Evolutionary conservation across 1,139 yeast species (phyloP).

Genomic region (Taphrina deformans): DNA sequence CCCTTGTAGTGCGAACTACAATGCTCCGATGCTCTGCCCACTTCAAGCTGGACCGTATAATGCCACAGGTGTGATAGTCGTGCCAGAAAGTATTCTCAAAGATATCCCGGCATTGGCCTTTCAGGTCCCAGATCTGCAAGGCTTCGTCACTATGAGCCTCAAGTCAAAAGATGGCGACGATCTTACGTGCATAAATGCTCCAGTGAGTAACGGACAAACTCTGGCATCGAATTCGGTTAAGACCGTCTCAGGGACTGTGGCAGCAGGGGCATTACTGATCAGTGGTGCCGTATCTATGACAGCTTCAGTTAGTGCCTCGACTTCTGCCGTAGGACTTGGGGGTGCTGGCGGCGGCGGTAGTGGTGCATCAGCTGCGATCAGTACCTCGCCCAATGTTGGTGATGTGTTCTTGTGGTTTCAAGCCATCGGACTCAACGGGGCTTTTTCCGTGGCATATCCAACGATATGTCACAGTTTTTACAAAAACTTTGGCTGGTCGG

Average conservation of each 20-base stretch:
- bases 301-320: slow-evolving; percentile 35
- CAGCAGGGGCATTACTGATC: slow-evolving; percentile 43
- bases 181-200: slow-evolving; percentile 44
- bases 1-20: slow-evolving; percentile 41
- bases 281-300: slow-evolving; percentile 38
- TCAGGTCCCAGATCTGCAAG: slow-evolving; percentile 45
- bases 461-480: slow-evolving; percentile 44
- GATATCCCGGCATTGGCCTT: slow-evolving; percentile 43
- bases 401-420: slow-evolving; percentile 40
- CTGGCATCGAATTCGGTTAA: slow-evolving; percentile 41
- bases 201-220: slow-evolving; percentile 44
- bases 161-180: slow-evolving; percentile 40
- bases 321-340: slow-evolving; percentile 31
- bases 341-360: slow-evolving; percentile 37
- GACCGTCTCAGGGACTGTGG: slow-evolving; percentile 43
- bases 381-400: slow-evolving; percentile 34
- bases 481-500: slow-evolving; percentile 46
- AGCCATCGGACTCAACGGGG: slow-evolving; percentile 45
- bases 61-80: slow-evolving; percentile 42
- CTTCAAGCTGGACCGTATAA: slow-evolving; percentile 41
- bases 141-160: slow-evolving; percentile 41
- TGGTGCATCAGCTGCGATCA: slow-evolving; percentile 32
- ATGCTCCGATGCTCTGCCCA: slow-evolving; percentile 44
- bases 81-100: slow-evolving; percentile 42
- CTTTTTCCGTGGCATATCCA: slow-evolving; percentile 45